These are phyloP conservation scores for Stachybotrys chlorohalonatus DNA, from an alignment of 2,329 filamentous ascomycete genomes.

Conservation along the genomic window DNA sequence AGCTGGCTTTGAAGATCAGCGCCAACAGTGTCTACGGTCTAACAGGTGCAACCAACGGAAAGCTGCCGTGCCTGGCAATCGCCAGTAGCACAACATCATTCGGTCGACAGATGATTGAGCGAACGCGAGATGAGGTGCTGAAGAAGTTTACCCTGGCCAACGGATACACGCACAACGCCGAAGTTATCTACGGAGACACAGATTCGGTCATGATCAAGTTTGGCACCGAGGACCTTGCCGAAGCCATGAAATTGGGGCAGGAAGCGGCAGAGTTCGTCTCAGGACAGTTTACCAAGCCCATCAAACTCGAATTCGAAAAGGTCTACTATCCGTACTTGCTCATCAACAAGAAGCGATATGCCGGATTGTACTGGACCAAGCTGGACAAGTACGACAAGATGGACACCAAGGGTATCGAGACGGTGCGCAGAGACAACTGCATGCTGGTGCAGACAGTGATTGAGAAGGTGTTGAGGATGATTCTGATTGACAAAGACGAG, in stretches of 20 bases:
- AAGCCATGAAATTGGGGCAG: slow-evolving; percentile 91
- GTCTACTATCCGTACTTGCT: slow-evolving; percentile 96
- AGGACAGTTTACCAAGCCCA: slow-evolving; percentile 86
- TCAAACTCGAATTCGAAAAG: slow-evolving; percentile 99
- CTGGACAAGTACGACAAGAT: slow-evolving; percentile 97
- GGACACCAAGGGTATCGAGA: slow-evolving; percentile 99
- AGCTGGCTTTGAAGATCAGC: slow-evolving; percentile 90
- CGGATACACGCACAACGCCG: slow-evolving; percentile 86
- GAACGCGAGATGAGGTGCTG: slow-evolving; percentile 94
- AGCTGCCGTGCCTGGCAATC: slow-evolving; percentile 88
- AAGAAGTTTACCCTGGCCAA: slow-evolving; percentile 83
- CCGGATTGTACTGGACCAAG: slow-evolving; percentile 95
- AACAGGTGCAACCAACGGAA: slow-evolving; percentile 91
- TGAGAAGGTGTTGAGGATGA: slow-evolving; percentile 91
- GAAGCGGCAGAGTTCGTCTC: slow-evolving; percentile 87
- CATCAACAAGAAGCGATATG: slow-evolving; percentile 99
- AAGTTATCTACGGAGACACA: slow-evolving; percentile 97
- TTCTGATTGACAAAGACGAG: slow-evolving; percentile 87
- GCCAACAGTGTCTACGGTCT: slow-evolving; percentile 98
- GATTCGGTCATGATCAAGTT: slow-evolving; percentile 99
- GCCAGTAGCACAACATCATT: slow-evolving; percentile 96
- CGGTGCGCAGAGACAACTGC: slow-evolving; percentile 93
- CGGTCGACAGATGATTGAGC: slow-evolving; percentile 98
- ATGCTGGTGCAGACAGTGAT: slow-evolving; percentile 93
- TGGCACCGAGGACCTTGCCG: slow-evolving; percentile 74